Conservation (phyloP, 441 rosid species). For the Capsella rubella region DNA sequence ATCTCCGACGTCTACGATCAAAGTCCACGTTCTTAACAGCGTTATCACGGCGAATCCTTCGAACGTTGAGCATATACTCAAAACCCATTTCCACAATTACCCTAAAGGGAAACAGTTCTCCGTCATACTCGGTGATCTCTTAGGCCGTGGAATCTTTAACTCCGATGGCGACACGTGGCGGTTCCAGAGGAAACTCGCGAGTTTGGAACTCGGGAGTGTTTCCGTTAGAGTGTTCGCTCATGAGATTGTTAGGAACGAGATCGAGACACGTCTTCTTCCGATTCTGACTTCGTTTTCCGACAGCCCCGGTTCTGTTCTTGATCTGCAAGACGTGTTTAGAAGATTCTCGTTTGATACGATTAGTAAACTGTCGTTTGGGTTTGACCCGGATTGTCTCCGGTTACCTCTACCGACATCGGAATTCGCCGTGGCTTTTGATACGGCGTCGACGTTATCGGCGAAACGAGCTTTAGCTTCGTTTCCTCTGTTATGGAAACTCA, state of each 20-base stretch:
- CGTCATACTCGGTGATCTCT: conserved; percentile 62
- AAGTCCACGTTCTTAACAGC: conserved; percentile 64
- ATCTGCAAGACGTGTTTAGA: conserved; percentile 65
- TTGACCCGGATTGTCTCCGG: conserved; percentile 63
- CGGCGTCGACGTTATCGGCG: conserved; percentile 66
- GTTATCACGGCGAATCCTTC: conserved; percentile 66
- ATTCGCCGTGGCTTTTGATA: conserved; percentile 61
- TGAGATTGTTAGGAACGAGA: conserved; percentile 51
- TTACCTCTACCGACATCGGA: conserved; percentile 52
- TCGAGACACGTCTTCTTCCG: conserved; percentile 52
- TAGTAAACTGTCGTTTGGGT: conserved; percentile 59
- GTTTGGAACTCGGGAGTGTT: conserved; percentile 61
- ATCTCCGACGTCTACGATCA: conserved; percentile 65
- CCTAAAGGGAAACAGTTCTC: conserved; percentile 93
- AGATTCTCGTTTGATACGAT: conserved; percentile 63
- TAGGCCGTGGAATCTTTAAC: conserved; percentile 70
- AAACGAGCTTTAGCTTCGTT: conserved; percentile 61
- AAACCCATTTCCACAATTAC: conserved; percentile 74
- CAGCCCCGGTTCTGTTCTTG: conserved; percentile 35
- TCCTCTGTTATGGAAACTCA: conserved; percentile 65
- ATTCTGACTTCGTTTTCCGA: conserved; percentile 37
- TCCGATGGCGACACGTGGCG: conserved; percentile 74
- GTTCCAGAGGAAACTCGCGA: conserved; percentile 65
- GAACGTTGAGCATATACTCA: conserved; percentile 78
- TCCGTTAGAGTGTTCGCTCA: conserved; percentile 55